Conservation (phyloP, 108 stramenopile genomes). For the Chaetoceros tenuissimus region DNA sequence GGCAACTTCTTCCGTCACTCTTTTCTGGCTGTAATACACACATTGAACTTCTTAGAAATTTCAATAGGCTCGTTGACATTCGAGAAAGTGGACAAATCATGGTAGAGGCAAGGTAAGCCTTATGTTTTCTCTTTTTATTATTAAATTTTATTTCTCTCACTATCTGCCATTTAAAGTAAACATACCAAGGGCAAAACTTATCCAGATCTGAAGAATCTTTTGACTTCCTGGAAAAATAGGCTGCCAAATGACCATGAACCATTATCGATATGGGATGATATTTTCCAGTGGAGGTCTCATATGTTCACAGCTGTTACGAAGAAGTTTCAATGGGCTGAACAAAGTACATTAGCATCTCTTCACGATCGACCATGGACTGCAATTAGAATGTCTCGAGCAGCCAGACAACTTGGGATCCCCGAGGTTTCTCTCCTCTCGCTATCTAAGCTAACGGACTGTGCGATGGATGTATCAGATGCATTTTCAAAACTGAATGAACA, state of each 20-base stretch:
- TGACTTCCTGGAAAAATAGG: slow-evolving; percentile 88
- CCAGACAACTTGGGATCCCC: slow-evolving; percentile 79
- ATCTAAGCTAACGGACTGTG: slow-evolving; percentile 42
- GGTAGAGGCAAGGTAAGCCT: slow-evolving; percentile 52
- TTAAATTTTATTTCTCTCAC: neutral
- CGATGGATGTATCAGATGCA: slow-evolving; percentile 86
- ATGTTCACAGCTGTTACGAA: slow-evolving; percentile 74
- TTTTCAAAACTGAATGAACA: slow-evolving; percentile 91
- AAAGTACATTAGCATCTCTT: slow-evolving; percentile 67
- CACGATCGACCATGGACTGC: slow-evolving; percentile 92
- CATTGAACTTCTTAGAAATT: slow-evolving; percentile 67
- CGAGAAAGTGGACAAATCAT: slow-evolving; percentile 92
- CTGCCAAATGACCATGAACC: slow-evolving; percentile 85
- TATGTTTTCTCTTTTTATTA: neutral
- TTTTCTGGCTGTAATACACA: slow-evolving; percentile 64
- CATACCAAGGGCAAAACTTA: slow-evolving; percentile 62
- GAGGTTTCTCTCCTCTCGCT: slow-evolving; percentile 54
- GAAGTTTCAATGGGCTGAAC: slow-evolving; percentile 78
- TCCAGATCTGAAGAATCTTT: slow-evolving; percentile 83
- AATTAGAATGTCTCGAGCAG: slow-evolving; percentile 75
- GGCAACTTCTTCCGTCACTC: slow-evolving; percentile 60
- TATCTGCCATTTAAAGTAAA: slow-evolving; percentile 12
- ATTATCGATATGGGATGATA: slow-evolving; percentile 83
- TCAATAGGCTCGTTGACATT: slow-evolving; percentile 89
- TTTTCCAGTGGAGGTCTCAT: slow-evolving; percentile 81